phyloP scores from a whole-genome alignment of 2,329 filamentous ascomycete species.

The Monosporascus ibericus region DNA sequence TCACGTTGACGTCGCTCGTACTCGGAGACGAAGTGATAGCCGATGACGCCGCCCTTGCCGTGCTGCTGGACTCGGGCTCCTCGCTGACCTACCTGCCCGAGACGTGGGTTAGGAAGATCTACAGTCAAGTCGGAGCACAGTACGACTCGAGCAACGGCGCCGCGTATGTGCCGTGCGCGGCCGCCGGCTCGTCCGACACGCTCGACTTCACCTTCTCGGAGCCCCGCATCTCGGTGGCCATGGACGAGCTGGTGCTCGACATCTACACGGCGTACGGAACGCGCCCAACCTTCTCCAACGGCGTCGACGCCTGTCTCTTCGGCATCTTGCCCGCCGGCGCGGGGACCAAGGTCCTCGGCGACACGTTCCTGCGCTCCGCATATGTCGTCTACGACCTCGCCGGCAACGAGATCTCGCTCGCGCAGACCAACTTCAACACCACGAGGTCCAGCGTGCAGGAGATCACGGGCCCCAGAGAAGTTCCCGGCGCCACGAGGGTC shows the following conservation, averaged over 20 bases:
- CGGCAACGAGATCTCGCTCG: conserved; percentile 66
- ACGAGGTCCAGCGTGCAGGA: conserved; percentile 45
- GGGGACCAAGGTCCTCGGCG: conserved; percentile 59
- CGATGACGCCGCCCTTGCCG: conserved; percentile 48
- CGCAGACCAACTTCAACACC: conserved; percentile 58
- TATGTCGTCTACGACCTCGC: conserved; percentile 71
- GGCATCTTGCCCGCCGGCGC: conserved; percentile 55
- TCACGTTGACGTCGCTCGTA: conserved; percentile 58
- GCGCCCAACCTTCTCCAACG: conserved; percentile 46
- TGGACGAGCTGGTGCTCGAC: conserved; percentile 55
- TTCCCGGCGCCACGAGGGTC: conserved; percentile 50
- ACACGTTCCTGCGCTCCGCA: conserved; percentile 68
- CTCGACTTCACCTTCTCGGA: conserved; percentile 51
- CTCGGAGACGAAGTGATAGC: conserved; percentile 37
- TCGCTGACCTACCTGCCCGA: conserved; percentile 63
- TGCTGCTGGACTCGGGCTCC: conserved; percentile 66
- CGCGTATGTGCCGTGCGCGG: conserved; percentile 57
- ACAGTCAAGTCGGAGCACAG: conserved; percentile 34
- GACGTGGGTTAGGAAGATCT: conserved; percentile 37
- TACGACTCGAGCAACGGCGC: conserved; percentile 47
- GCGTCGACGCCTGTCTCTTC: conserved; percentile 56
- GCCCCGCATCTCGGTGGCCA: conserved; percentile 46
- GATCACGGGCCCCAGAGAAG: conserved; percentile 43
- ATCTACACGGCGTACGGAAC: conserved; percentile 39
- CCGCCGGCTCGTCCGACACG: conserved; percentile 33